Evolutionary conservation across 306 rosid genomes (phyloP).

Genomic region (Quercus aquifolioides): DNA sequence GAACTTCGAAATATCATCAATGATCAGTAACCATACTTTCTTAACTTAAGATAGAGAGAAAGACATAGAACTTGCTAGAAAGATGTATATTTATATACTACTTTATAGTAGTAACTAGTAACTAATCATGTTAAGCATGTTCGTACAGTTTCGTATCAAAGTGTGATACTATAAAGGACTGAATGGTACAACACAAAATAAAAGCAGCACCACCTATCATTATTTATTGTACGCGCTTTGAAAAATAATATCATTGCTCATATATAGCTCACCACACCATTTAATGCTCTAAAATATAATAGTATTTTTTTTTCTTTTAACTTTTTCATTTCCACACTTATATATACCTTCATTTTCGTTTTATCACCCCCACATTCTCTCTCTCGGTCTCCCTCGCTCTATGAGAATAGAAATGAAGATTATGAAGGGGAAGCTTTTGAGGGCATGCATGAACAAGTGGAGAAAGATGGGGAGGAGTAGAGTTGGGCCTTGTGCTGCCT

Average conservation of each 20-base stretch:
- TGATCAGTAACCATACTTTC: constrained; percentile 30
- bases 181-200: constrained; percentile 34
- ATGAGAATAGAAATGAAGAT: background rate
- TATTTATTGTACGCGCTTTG: background rate
- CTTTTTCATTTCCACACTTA: constrained; percentile 35
- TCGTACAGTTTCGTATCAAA: constrained; percentile 70
- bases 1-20: constrained; percentile 48
- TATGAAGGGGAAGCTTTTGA: constrained; percentile 43
- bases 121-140: constrained; percentile 42
- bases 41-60: constrained; percentile 1
- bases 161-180: constrained; percentile 14
- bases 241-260: constrained; percentile 18
- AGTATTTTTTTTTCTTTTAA: constrained; percentile 1
- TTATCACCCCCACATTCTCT: constrained; percentile 23
- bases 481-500: constrained; percentile 44
- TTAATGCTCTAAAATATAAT: constrained; percentile 38
- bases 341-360: constrained; percentile 51
- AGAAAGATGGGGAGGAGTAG: constrained; percentile 54
- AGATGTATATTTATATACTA: background rate
- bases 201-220: constrained; percentile 33
- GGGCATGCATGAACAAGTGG: constrained; percentile 69
- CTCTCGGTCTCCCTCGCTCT: background rate
- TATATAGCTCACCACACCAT: constrained; percentile 27
- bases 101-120: background rate
- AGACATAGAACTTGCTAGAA: constrained; percentile 11